phyloP scores from a whole-genome alignment of 176 grass and related monocot genomes.

The Areca catechu region DNA sequence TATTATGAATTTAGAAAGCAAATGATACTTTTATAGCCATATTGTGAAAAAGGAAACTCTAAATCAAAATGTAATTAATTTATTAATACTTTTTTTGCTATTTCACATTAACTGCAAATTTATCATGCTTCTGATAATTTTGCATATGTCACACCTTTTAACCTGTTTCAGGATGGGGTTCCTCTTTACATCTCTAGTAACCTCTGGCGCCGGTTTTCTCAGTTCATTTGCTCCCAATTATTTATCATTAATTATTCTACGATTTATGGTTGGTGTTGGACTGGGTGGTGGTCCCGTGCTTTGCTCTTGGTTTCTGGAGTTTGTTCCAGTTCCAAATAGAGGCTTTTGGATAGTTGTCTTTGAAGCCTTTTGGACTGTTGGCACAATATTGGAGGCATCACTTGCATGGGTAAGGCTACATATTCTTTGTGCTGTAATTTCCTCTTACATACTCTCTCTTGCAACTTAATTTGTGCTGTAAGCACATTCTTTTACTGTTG shows the following conservation, averaged over 20 bases:
- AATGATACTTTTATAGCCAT: no score
- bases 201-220: conserved; percentile 71
- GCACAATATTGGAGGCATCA: conserved; percentile 96
- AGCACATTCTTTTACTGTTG: no score
- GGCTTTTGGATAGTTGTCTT: conserved; percentile 94
- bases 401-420: conserved; percentile 74
- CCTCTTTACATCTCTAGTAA: conserved; percentile 84
- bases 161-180: conserved; percentile 59
- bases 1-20: no score
- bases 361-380: conserved; percentile 70
- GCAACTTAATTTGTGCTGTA: no score
- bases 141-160: background rate
- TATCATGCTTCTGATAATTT: background rate
- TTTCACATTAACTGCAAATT: background rate
- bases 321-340: conserved; percentile 81
- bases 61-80: no score
- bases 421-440: conserved; percentile 2
- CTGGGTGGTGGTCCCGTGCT: conserved; percentile 78
- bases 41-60: no score
- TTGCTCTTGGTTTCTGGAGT: conserved; percentile 92
- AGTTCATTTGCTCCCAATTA: conserved; percentile 92
- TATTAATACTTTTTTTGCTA: no score
- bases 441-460: background rate
- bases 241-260: conserved; percentile 57
- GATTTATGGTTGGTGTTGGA: conserved; percentile 89